Conservation (phyloP, 441 rosid genomes). For the Gossypium trilobum region DNA sequence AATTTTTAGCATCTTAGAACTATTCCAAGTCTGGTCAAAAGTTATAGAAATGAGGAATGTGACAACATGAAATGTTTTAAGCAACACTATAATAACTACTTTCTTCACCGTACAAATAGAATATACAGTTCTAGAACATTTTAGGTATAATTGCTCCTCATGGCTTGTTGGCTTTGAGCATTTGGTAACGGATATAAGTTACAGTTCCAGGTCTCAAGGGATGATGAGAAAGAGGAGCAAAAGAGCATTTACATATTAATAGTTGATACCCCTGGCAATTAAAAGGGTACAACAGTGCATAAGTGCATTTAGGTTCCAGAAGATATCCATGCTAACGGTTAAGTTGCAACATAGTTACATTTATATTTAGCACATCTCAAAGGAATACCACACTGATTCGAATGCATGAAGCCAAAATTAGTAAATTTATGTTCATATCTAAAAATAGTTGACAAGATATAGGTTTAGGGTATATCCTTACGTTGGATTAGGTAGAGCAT, state of each 20-base stretch:
- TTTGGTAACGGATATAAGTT: neutral
- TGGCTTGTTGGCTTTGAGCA: constrained; percentile 1
- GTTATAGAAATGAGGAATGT: neutral
- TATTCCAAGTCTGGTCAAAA: constrained; percentile 6
- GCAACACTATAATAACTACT: neutral
- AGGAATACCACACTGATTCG: neutral
- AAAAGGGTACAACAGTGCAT: neutral
- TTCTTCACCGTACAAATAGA: neutral
- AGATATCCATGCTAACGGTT: neutral
- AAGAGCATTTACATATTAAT: neutral
- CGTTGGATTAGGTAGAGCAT: neutral
- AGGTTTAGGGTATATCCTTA: neutral
- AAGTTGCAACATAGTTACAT: neutral
- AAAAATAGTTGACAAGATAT: neutral
- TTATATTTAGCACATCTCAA: neutral
- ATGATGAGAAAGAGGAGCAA: neutral
- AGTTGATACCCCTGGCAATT: neutral
- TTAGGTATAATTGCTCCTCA: neutral
- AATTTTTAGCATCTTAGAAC: neutral
- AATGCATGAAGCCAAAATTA: neutral
- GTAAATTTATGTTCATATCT: neutral
- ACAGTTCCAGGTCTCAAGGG: neutral
- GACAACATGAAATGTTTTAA: neutral
- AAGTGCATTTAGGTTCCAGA: neutral
- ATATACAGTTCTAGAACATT: neutral